Evolutionary conservation across 352 stramenopile species (phyloP).

Genomic region (Phytophthora fragariae): DNA sequence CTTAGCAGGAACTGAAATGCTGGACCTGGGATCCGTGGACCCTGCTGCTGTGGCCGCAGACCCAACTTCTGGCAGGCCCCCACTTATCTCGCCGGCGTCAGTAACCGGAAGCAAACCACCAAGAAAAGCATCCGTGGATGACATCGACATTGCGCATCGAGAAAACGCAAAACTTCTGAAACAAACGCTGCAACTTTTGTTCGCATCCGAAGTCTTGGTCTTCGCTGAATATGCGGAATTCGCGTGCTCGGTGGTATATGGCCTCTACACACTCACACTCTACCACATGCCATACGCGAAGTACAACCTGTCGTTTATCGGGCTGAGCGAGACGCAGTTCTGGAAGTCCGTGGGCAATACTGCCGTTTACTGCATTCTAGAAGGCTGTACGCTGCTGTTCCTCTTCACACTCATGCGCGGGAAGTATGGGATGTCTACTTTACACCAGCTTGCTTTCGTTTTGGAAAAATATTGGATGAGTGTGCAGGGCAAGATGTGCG

Average conservation of each 20-base stretch:
- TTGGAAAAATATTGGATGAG: slow-evolving; percentile 45
- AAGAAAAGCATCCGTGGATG: slow-evolving; percentile 11
- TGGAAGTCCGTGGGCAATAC: slow-evolving; percentile 7
- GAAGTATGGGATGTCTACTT: slow-evolving; percentile 39
- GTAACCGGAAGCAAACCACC: not conserved
- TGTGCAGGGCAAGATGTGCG: slow-evolving; percentile 36
- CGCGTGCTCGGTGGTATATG: slow-evolving; percentile 35
- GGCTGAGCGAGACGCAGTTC: slow-evolving; percentile 6
- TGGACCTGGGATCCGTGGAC: not conserved
- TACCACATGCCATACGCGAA: slow-evolving; percentile 30
- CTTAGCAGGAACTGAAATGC: not conserved
- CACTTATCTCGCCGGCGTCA: not conserved
- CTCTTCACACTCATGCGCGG: slow-evolving; percentile 26
- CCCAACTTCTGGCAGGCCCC: not conserved
- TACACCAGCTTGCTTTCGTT: slow-evolving; percentile 44
- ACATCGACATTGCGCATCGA: slow-evolving; percentile 26
- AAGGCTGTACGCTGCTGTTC: slow-evolving; percentile 26
- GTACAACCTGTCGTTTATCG: slow-evolving; percentile 34
- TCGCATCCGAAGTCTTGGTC: slow-evolving; percentile 33
- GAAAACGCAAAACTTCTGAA: slow-evolving; percentile 31
- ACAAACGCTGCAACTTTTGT: slow-evolving; percentile 38
- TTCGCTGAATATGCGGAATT: slow-evolving; percentile 47
- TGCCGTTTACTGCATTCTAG: slow-evolving; percentile 19
- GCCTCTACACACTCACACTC: slow-evolving; percentile 30
- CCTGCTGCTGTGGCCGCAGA: not conserved